phyloP scores from a whole-genome alignment of 1,284 basidiomycete genomes.

The Vanrija sp. region DNA sequence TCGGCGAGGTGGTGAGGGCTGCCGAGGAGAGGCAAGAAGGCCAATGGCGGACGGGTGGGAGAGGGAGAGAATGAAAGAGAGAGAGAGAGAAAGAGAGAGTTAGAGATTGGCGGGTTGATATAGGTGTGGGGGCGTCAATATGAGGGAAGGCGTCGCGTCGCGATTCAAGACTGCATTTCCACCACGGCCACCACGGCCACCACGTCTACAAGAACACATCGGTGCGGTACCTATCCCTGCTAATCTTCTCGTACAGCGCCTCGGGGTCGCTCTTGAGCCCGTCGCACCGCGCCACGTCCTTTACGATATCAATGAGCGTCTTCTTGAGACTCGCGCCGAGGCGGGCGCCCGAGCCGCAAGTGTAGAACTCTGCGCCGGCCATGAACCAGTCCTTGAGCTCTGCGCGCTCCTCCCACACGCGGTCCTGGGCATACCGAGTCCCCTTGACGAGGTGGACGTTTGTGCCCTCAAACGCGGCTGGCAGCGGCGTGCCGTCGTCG shows the following conservation, averaged over 20 bases:
- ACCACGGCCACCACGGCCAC: too few relatives aligned
- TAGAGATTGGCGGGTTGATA: too few relatives aligned
- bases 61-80: too few relatives aligned
- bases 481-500: conserved; percentile 8
- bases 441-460: background rate
- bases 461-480: background rate
- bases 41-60: too few relatives aligned
- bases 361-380: conserved; percentile 53
- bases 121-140: too few relatives aligned
- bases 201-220: conserved; percentile 8
- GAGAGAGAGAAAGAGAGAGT: too few relatives aligned
- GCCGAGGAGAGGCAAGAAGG: too few relatives aligned
- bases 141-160: too few relatives aligned
- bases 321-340: conserved; percentile 12
- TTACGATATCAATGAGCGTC: conserved; percentile 13
- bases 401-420: conserved; percentile 52
- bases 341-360: conserved; percentile 49
- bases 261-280: background rate
- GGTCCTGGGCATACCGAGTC: conserved; percentile 39
- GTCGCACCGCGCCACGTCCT: background rate
- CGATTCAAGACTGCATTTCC: too few relatives aligned
- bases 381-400: conserved; percentile 46
- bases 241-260: conserved; percentile 3
- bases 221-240: conserved; percentile 9
- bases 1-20: too few relatives aligned